phyloP scores from a whole-genome alignment of 106 monocot species.

The Dendrobium officinale region DNA sequence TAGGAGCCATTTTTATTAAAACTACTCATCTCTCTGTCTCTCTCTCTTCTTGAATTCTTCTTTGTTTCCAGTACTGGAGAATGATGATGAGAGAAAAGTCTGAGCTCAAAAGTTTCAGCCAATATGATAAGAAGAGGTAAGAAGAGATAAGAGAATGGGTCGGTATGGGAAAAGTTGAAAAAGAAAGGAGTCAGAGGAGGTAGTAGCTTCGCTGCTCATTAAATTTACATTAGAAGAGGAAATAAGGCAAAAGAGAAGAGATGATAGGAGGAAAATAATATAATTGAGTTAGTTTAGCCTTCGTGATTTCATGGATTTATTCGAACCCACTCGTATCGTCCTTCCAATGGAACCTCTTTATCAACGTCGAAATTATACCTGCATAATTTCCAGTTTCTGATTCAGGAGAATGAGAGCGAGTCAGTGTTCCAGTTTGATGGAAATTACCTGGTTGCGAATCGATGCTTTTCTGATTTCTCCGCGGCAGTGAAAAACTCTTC shows the following conservation, averaged over 20 bases:
- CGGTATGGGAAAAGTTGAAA: neutral
- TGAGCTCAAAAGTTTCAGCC: neutral
- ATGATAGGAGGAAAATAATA: neutral
- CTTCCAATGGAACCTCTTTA: conserved; percentile 52
- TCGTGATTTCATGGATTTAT: conserved; percentile 15
- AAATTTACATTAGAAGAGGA: neutral
- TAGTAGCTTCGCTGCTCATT: neutral
- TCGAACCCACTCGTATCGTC: conserved; percentile 68
- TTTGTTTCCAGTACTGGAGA: no score
- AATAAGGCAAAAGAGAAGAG: neutral
- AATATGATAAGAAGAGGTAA: neutral
- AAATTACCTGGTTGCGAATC: conserved; percentile 52
- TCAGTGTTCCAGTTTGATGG: neutral
- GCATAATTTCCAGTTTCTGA: conserved; percentile 1
- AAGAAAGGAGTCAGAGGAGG: neutral
- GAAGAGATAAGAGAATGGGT: neutral
- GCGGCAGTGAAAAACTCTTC: conserved; percentile 65
- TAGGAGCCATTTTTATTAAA: neutral
- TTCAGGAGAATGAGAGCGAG: neutral
- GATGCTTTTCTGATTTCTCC: conserved; percentile 39
- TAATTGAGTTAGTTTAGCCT: conserved; percentile 1
- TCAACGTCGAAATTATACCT: conserved; percentile 85
- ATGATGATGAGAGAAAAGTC: neutral
- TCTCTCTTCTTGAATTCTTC: neutral
- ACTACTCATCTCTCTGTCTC: neutral